Evolutionary conservation across 139 green algal genomes (phyloP).

Genomic region (Tetratostichococcus sp.): DNA sequence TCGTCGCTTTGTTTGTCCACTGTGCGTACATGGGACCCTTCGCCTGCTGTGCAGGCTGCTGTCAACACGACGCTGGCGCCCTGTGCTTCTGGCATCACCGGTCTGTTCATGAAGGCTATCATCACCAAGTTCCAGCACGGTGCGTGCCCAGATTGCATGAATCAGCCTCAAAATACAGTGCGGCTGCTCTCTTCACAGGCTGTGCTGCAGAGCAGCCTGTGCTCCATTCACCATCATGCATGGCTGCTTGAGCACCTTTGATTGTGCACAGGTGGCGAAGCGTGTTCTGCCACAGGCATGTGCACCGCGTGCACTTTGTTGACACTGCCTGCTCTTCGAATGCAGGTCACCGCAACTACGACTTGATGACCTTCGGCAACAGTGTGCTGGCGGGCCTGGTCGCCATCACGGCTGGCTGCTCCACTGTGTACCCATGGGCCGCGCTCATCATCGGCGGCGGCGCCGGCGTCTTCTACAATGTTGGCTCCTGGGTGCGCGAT

Average conservation of each 20-base stretch:
- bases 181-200: too few relatives aligned
- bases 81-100: slow-evolving; percentile 47
- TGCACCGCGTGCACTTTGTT: too few relatives aligned
- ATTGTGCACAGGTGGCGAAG: too few relatives aligned
- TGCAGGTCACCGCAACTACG: slow-evolving; percentile 32
- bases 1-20: too few relatives aligned
- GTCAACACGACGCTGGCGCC: slow-evolving; percentile 81
- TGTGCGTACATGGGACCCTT: too few relatives aligned
- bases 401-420: slow-evolving; percentile 65
- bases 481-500: slow-evolving; percentile 37
- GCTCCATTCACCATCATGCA: too few relatives aligned
- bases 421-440: slow-evolving; percentile 76
- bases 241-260: too few relatives aligned
- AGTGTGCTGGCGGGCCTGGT: slow-evolving; percentile 76
- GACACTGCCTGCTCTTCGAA: slow-evolving; percentile 12
- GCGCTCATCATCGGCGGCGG: slow-evolving; percentile 73
- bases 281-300: too few relatives aligned
- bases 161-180: too few relatives aligned
- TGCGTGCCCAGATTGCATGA: too few relatives aligned
- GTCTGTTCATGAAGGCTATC: slow-evolving; percentile 33
- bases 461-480: slow-evolving; percentile 46
- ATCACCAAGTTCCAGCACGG: background rate
- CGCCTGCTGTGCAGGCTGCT: too few relatives aligned
- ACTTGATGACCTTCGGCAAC: slow-evolving; percentile 78
- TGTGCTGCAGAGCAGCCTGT: too few relatives aligned